Evolutionary conservation across 495 filamentous ascomycete species (phyloP).

Genomic region (Neurospora sp.): DNA sequence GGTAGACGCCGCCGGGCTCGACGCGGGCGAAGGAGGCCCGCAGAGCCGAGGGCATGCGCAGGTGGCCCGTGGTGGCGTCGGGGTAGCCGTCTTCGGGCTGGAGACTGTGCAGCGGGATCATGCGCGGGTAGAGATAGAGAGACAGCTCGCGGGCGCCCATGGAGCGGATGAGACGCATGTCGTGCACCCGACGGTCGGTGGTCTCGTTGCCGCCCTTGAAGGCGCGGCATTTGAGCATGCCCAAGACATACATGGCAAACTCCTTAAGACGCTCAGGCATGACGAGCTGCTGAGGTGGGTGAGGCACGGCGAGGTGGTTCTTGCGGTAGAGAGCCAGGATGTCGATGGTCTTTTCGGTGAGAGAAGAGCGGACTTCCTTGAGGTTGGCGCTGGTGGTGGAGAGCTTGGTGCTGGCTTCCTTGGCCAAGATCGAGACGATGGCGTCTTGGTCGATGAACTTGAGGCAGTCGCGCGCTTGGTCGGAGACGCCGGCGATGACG

Average conservation of each 20-base stretch:
- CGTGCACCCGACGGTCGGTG: constrained; percentile 83
- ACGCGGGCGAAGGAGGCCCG: constrained; percentile 86
- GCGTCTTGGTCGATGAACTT: constrained; percentile 93
- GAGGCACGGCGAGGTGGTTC: constrained; percentile 65
- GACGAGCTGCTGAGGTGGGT: constrained; percentile 88
- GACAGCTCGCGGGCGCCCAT: constrained; percentile 80
- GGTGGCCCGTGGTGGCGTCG: constrained; percentile 69
- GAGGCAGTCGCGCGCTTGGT: constrained; percentile 73
- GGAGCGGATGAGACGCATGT: constrained; percentile 79
- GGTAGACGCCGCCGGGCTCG: constrained; percentile 91
- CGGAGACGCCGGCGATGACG: constrained; percentile 82
- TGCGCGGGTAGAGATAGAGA: constrained; percentile 89
- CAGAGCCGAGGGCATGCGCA: constrained; percentile 64
- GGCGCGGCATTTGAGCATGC: constrained; percentile 79
- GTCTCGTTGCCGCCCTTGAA: constrained; percentile 91
- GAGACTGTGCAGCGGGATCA: constrained; percentile 86
- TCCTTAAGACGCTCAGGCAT: constrained; percentile 95
- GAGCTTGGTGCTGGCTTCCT: constrained; percentile 81
- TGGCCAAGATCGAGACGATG: constrained; percentile 75
- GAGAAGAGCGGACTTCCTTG: constrained; percentile 74
- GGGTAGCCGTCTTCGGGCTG: constrained; percentile 81
- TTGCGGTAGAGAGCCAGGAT: constrained; percentile 90
- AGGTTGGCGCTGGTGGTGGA: constrained; percentile 56
- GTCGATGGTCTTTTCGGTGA: constrained; percentile 91
- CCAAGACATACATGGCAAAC: constrained; percentile 94